Conservation (phyloP, 2,329 filamentous ascomycete genomes). For the Diaporthe ampelina region DNA sequence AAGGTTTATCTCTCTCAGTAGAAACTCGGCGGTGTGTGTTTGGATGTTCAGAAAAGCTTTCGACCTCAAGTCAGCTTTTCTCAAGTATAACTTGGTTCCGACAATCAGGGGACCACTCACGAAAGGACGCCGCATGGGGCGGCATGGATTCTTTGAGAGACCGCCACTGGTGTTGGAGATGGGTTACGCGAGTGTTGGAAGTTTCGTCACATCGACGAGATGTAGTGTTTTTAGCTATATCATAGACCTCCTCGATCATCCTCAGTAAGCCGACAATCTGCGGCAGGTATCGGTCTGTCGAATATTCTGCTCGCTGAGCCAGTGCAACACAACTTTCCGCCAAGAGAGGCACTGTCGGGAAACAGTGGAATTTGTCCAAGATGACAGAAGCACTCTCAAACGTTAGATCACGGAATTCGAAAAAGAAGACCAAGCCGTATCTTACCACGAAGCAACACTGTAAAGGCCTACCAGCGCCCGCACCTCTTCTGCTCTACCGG, state of each 20-base stretch:
- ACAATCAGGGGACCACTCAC: no score
- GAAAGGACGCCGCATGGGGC: not conserved
- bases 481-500: not conserved
- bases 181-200: not conserved
- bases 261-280: not conserved
- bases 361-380: slow-evolving; percentile 5
- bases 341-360: not conserved
- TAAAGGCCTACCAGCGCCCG: not conserved
- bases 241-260: not conserved
- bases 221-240: not conserved
- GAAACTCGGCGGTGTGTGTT: not conserved
- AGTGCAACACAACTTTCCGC: not conserved
- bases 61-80: not conserved
- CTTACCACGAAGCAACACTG: slow-evolving; percentile 1
- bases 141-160: not conserved
- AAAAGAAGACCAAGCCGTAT: no score
- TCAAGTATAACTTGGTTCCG: no score
- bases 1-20: not conserved
- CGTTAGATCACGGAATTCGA: no score
- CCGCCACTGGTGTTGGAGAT: not conserved
- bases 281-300: not conserved
- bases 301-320: not conserved
- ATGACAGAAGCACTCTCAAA: slow-evolving; percentile 13
- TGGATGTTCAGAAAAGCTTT: not conserved
- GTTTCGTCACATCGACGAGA: not conserved